phyloP scores from a whole-genome alignment of 371 early-diverging fungal genomes.

The Saksenaea vasiformis region DNA sequence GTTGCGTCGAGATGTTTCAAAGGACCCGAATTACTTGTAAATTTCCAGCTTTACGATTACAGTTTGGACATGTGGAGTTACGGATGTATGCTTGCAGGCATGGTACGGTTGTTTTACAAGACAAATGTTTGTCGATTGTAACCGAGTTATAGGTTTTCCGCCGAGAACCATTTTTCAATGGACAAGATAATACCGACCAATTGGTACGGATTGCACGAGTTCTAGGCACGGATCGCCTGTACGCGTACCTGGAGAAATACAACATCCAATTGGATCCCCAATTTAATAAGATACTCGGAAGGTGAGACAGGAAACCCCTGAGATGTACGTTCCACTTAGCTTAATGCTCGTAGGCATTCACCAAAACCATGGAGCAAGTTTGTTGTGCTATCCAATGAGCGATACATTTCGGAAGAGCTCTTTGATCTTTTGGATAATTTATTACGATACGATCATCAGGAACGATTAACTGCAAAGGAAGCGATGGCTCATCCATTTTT shows the following conservation, averaged over 20 bases:
- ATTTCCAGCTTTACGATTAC: slow-evolving; percentile 98
- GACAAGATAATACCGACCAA: slow-evolving; percentile 98
- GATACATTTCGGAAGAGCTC: slow-evolving; percentile 87
- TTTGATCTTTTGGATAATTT: slow-evolving; percentile 95
- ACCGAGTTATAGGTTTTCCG: slow-evolving; percentile 82
- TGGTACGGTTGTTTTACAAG: slow-evolving; percentile 54
- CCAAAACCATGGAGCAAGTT: slow-evolving; percentile 95
- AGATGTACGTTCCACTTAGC: neutral
- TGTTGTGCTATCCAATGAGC: slow-evolving; percentile 86
- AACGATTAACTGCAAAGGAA: slow-evolving; percentile 93
- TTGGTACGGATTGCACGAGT: slow-evolving; percentile 97
- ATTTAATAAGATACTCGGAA: slow-evolving; percentile 82
- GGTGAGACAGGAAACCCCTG: slow-evolving; percentile 20
- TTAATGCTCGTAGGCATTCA: slow-evolving; percentile 70
- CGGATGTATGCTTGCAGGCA: slow-evolving; percentile 99
- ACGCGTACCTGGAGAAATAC: slow-evolving; percentile 94
- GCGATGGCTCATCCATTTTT: slow-evolving; percentile 97
- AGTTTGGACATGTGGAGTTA: slow-evolving; percentile 99
- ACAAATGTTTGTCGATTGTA: neutral
- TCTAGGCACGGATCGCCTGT: slow-evolving; percentile 93
- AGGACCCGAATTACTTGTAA: slow-evolving; percentile 99
- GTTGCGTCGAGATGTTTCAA: slow-evolving; percentile 99
- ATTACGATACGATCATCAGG: slow-evolving; percentile 97
- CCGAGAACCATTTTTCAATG: slow-evolving; percentile 99
- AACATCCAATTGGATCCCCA: slow-evolving; percentile 87